Evolutionary conservation across 192 early-diverging fungal genomes (phyloP), one percentile per base, ranked within the genome.

Genomic region (Gryganskiella cystojenkinii): DNA sequence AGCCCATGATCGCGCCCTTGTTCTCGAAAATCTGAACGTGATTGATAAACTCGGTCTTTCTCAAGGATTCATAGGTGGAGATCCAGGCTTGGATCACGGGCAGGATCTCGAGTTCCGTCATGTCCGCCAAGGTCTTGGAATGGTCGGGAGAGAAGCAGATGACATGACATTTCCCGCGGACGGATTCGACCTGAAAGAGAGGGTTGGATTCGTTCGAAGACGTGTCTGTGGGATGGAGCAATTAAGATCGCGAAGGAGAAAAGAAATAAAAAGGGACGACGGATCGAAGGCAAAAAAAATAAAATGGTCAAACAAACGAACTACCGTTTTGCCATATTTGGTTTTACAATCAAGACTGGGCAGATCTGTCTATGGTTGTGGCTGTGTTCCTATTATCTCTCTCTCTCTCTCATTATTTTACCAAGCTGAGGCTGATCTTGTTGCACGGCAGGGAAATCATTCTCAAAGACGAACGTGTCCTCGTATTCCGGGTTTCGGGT

Each of bases 11-110:
- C 0, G 92, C 83, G 10, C 97, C 97, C 84, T 99, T 99, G 85
- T 99, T 99, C 69, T 99, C 97, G 87, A 99, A 99, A 50, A 99
- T 85, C 83, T 98, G 95, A 40, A 95, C 91, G 70, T 99, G 91
- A 35, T 85, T 82, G 61, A 99, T 86, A 44, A 66, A 73, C 1
- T 82, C 74, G 17, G 87, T 61, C 8, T 78, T 50, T 7, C 82
- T 73, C 30, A 95, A 78, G 9, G 86, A 74, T 7, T 72, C 55
- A 58, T 91, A 92, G 20, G 88, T 80, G n/a, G 78, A 28, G 46
- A 88, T 89, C 96, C 97, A 99, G 0, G 83, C 71, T 19, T 87
- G 55, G 15, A 99, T 86, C 20, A 99, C 87, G 24, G 69, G 47
- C 27, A 71, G 35, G 58, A 97, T 92, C n/a, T 88, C 91, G 17